Conservation (phyloP, 352 stramenopile genomes). For the Aphanomyces cochlioides region DNA sequence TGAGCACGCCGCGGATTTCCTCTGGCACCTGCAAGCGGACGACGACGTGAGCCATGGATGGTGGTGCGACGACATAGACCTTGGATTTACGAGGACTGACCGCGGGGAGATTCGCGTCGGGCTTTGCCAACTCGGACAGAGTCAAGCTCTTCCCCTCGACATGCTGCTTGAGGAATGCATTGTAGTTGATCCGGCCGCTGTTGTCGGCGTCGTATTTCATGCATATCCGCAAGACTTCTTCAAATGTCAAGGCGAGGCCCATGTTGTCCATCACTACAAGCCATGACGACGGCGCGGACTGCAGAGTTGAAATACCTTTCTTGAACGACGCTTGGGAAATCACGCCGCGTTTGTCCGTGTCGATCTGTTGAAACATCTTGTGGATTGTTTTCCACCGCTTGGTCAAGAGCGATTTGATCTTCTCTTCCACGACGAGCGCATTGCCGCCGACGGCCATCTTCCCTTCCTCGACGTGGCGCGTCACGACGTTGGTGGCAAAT, state of each 20-base stretch:
- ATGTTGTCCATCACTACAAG: slow-evolving; percentile 47
- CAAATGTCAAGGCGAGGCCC: slow-evolving; percentile 48
- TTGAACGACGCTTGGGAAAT: slow-evolving; percentile 47
- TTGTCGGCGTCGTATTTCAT: slow-evolving; percentile 77
- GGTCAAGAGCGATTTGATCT: slow-evolving; percentile 57
- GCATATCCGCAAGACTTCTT: slow-evolving; percentile 62
- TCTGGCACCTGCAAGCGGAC: slow-evolving; percentile 40
- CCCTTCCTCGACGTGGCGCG: slow-evolving; percentile 26
- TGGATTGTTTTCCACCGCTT: slow-evolving; percentile 56
- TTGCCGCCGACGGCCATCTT: slow-evolving; percentile 34
- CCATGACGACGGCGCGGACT: too few relatives aligned
- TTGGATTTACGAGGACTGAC: slow-evolving; percentile 6
- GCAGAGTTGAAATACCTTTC: too few relatives aligned
- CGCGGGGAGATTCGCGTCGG: slow-evolving; percentile 22
- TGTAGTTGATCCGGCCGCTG: slow-evolving; percentile 61
- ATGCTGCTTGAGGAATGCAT: slow-evolving; percentile 56
- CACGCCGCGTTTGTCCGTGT: slow-evolving; percentile 50
- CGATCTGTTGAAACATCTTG: slow-evolving; percentile 57
- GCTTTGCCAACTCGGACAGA: slow-evolving; percentile 20
- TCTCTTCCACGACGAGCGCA: slow-evolving; percentile 49
- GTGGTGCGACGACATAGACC: not conserved
- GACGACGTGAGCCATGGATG: too few relatives aligned
- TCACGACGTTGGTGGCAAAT: slow-evolving; percentile 15
- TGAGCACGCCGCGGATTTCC: slow-evolving; percentile 46
- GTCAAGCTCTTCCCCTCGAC: slow-evolving; percentile 40